Evolutionary conservation across 257 asterid genomes (phyloP).

Genomic region (Fraxinus americana): DNA sequence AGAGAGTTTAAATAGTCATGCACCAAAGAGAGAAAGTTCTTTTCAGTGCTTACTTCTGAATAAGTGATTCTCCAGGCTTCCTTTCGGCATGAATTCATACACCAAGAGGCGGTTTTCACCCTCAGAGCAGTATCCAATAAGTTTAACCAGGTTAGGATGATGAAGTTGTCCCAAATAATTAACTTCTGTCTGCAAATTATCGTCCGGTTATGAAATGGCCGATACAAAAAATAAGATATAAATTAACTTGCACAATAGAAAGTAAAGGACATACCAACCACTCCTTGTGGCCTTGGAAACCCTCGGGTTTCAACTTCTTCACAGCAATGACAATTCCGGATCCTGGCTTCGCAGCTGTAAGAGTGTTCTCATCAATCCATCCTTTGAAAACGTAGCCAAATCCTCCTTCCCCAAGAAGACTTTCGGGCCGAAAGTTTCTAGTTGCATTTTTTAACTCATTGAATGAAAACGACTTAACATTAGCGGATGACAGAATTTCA

Average conservation of each 20-base stretch:
- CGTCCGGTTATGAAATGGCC: no score
- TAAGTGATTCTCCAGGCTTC: constrained; percentile 78
- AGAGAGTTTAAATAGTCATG: neutral
- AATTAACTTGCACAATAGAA: neutral
- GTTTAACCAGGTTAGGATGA: constrained; percentile 68
- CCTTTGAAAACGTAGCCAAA: constrained; percentile 72
- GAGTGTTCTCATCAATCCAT: constrained; percentile 56
- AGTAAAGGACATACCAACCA: constrained; percentile 55
- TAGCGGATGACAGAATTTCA: constrained; percentile 58
- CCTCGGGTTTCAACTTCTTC: constrained; percentile 68
- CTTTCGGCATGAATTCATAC: constrained; percentile 75
- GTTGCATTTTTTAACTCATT: constrained; percentile 72
- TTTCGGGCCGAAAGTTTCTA: constrained; percentile 59
- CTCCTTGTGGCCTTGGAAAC: constrained; percentile 68
- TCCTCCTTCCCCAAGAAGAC: constrained; percentile 79
- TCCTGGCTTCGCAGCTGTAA: constrained; percentile 58
- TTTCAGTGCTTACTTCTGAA: constrained; percentile 55
- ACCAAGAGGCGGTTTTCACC: constrained; percentile 65
- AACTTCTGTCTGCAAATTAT: no score
- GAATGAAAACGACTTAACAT: constrained; percentile 58
- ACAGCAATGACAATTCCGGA: constrained; percentile 73
- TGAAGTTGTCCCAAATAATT: constrained; percentile 48
- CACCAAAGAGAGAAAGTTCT: neutral
- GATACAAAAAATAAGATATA: no score
- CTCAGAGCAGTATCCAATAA: constrained; percentile 71